Evolutionary conservation across 1,284 basidiomycete species (phyloP), one percentile per base, ranked within the genome.

Genomic region (Cutaneotrichosporon daszewskae): DNA sequence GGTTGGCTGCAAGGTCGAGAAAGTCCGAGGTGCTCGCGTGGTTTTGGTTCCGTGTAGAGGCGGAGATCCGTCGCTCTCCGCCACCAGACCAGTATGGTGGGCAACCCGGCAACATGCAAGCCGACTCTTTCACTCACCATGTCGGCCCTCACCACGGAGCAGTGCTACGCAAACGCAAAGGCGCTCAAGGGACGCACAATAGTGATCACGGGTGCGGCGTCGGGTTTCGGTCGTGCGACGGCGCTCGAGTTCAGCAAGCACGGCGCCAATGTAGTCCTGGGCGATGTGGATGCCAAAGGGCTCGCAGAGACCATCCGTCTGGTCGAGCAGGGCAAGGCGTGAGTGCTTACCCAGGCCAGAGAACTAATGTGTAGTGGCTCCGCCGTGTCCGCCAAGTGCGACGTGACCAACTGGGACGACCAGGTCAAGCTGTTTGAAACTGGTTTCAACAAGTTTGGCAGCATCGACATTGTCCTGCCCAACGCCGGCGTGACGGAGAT

Each of bases 131-230:
- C 32, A 27, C 24, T 37, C 31, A 22, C 32, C 12, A 51, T 51
- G 49, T 43, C 50, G n/a, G 36, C 45, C 5, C 33, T 52, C 32
- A 20, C 48, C 17, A 47, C 26, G 12, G 17, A 28, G 9, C 24
- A 47, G 26, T 49, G 45, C 43, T 52, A 48, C 31, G 37, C 35
- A 18, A 19, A 52, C 33, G 46, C 46, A 12, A 19, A n/a, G 8
- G 79, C 82, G 17, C 36, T 52, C 18, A 9, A 7, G 13, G 46
- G 32, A 6, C 50, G 50, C 33, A 43, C 44, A 13, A 31, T 39
- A 14, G 26, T 52, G 14, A 52, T 52, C 40, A 52, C 50, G 1
- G 50, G 50, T 29, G 50, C 50, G 2, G 50, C 43, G 2, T 32
- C 27, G 5, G 50, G 50, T 16, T 52, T 52, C 16, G 50, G 50